phyloP scores from a whole-genome alignment of 768 basidiomycete genomes.

The Serendipita sp. region DNA sequence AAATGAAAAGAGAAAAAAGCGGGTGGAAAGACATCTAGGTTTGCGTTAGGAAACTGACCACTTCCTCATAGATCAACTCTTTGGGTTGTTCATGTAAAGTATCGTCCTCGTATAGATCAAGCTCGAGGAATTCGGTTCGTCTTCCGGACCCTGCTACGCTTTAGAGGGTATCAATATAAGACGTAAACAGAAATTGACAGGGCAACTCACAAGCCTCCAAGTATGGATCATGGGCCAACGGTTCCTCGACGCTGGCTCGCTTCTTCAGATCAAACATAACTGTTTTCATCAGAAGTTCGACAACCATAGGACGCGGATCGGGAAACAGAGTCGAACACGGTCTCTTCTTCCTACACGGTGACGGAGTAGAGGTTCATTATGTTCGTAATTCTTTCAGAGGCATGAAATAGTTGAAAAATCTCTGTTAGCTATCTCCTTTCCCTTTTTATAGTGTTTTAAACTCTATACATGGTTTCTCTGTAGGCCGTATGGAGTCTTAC shows the following conservation, averaged over 20 bases:
- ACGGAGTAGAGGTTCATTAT: slow-evolving; percentile 18
- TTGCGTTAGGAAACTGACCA: slow-evolving; percentile 53
- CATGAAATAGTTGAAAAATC: no score
- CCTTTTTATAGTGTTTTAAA: no score
- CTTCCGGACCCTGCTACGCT: slow-evolving; percentile 64
- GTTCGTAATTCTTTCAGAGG: no score
- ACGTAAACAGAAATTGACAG: no score
- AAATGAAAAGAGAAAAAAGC: background rate
- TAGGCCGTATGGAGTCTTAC: no score
- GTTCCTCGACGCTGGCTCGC: slow-evolving; percentile 85
- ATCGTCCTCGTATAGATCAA: slow-evolving; percentile 66
- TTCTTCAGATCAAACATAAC: slow-evolving; percentile 97
- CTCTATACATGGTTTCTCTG: no score
- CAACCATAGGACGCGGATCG: slow-evolving; percentile 27
- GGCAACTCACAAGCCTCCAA: background rate
- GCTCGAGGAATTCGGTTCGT: slow-evolving; percentile 87
- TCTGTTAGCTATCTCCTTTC: no score
- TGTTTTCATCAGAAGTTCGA: slow-evolving; percentile 58
- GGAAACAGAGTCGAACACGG: slow-evolving; percentile 50
- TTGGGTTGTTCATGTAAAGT: slow-evolving; percentile 69
- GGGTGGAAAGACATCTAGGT: slow-evolving; percentile 24
- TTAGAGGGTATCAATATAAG: no score
- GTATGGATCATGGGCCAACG: slow-evolving; percentile 33
- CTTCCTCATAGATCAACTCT: slow-evolving; percentile 66
- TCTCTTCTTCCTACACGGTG: slow-evolving; percentile 93